Evolutionary conservation across 257 asterid species (phyloP), one percentile per base, ranked within the genome.

Genomic region (Nicotiana knightiana): DNA sequence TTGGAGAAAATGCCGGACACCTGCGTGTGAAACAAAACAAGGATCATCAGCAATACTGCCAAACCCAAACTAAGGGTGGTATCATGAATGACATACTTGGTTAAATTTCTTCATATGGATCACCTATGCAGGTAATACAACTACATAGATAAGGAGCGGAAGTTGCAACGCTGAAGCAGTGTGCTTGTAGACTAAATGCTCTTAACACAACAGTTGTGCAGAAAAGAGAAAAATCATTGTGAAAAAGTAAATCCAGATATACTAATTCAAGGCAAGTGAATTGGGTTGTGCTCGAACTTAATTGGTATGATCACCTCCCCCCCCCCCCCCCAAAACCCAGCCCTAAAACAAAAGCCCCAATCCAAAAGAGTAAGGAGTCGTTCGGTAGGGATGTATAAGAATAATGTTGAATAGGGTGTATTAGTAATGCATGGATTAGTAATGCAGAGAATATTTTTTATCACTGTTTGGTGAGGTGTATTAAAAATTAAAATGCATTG

Each of bases 1-100:
- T 89, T 85, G 84, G 86, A 85, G 90, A 96, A 91, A 71, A 86
- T 46, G 83, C 88, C 91, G 15, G 98, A 96, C 76, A 94, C 97
- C 99, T 96, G 93, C 86, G 82, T 62, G 81, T 58, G 33, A 8
- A 86, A 67, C 59, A 83, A 67, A 65, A 63, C 46, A 43, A 63
- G 18, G 59, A 77, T 46, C 21, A 77, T 81, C 67, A 79, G 55
- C 30, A 67, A n/a, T 24, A 57, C 48, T 13, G 63, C 17, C 16
- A 55, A 28, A 28, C 32, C 32, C 53, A 37, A 26, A 26, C 57
- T 53, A 46, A 79, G 30, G 24, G 10, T 5, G 46, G 62, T 9
- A 80, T 43, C 43, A 48, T 61, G 9, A 30, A 67, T 63, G 61
- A 75, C 12, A 35, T 51, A 75, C 16, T 6, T 48, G 1, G 17